Percentiles rank a stretch among this genome's conserved stretches.
Evolutionary conservation across 257 asterid genomes (phyloP).

Genomic region (Solanum stenotomum): DNA sequence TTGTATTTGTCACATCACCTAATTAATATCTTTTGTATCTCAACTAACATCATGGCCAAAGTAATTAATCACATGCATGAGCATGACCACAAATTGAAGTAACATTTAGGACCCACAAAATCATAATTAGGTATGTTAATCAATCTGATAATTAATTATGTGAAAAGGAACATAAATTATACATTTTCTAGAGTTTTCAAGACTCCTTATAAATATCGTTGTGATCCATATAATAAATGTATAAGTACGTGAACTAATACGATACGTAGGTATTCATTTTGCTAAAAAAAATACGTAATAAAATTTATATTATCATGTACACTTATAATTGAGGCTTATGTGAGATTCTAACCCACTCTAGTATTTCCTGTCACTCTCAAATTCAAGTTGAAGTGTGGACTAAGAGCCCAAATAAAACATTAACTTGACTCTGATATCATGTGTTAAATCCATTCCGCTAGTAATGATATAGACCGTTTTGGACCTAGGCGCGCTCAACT

Average conservation of each 20-base stretch:
- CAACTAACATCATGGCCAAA: background rate
- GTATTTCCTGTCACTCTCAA: background rate
- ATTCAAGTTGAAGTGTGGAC: background rate
- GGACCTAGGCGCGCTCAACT: background rate
- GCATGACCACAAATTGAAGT: background rate
- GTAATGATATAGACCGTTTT: background rate
- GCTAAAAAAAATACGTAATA: background rate
- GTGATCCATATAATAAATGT: background rate
- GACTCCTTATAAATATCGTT: background rate
- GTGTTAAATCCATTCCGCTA: background rate
- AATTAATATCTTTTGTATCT: background rate
- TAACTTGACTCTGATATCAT: background rate
- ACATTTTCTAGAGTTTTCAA: background rate
- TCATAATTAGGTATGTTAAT: background rate
- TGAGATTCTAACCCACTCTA: background rate
- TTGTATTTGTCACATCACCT: background rate
- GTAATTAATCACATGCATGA: background rate
- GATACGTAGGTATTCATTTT: background rate
- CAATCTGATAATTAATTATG: background rate
- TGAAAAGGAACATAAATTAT: background rate
- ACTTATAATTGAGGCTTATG: background rate
- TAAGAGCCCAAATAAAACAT: background rate
- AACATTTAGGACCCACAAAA: background rate
- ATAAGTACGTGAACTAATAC: background rate
- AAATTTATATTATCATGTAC: background rate